A percentile compares a stretch with the other conserved stretches of the same genome.
Conservation (phyloP, 73 alveolate species). For the Paramecium pentaurelia region DNA sequence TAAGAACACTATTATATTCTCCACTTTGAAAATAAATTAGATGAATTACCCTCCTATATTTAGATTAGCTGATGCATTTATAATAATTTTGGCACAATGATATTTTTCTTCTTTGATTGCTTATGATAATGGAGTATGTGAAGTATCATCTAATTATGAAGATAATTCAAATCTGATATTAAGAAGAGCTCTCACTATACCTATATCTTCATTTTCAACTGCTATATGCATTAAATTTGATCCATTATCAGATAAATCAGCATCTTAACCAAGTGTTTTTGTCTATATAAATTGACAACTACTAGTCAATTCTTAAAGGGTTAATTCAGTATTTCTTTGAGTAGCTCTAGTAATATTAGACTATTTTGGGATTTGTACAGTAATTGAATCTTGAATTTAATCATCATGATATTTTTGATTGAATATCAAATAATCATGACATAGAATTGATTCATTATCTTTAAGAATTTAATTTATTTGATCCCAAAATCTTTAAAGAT, state of each 20-base stretch:
- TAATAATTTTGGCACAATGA: constrained; percentile 35
- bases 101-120: constrained; percentile 35
- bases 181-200: neutral
- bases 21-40: neutral
- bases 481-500: constrained; percentile 16
- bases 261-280: neutral
- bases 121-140: neutral
- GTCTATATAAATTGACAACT: neutral
- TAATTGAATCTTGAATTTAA: neutral
- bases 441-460: neutral
- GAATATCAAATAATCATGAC: neutral
- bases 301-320: neutral
- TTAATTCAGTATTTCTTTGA: neutral
- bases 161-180: neutral
- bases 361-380: constrained; percentile 1
- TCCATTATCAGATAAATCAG: neutral
- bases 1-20: neutral
- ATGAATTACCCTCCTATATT: constrained; percentile 33
- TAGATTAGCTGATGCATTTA: neutral
- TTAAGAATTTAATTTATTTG: neutral
- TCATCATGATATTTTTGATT: neutral
- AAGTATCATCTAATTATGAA: neutral
- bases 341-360: neutral
- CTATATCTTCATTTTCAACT: constrained; percentile 33
- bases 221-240: neutral